Conservation (phyloP, 257 asterid species). For the Cordia subcordata region DNA sequence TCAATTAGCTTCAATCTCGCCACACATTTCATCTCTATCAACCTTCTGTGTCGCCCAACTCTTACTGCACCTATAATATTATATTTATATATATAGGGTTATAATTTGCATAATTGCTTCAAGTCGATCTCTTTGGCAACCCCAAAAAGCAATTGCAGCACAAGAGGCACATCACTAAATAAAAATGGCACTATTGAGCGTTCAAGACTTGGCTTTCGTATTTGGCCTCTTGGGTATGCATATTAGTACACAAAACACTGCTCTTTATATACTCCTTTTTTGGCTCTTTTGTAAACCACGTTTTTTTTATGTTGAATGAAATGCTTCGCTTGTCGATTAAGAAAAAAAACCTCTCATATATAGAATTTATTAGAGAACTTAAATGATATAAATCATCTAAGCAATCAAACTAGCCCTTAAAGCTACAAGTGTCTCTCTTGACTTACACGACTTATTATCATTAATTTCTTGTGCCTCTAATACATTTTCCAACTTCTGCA, state of each 20-base stretch:
- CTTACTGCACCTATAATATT: background rate
- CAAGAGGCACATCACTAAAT: slow-evolving; percentile 14
- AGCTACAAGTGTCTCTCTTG: too few species aligned
- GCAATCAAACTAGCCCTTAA: too few species aligned
- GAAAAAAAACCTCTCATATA: too few species aligned
- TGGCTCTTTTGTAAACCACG: too few species aligned
- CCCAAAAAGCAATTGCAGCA: background rate
- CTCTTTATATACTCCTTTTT: too few species aligned
- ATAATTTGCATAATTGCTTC: background rate
- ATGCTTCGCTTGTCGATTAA: too few species aligned
- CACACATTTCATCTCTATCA: slow-evolving; percentile 6
- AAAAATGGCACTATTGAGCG: slow-evolving; percentile 31
- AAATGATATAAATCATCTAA: too few species aligned
- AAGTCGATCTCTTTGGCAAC: slow-evolving; percentile 16
- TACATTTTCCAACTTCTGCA: slow-evolving; percentile 14
- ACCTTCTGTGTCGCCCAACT: slow-evolving; percentile 17
- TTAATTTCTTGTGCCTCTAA: background rate
- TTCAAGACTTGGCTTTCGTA: slow-evolving; percentile 38
- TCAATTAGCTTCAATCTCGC: too few species aligned
- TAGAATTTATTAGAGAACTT: too few species aligned
- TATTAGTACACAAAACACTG: too few species aligned
- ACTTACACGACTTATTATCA: too few species aligned
- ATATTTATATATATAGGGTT: slow-evolving; percentile 21
- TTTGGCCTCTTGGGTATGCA: slow-evolving; percentile 59
- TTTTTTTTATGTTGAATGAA: too few species aligned